These are phyloP conservation scores for Conidiobolus incongruus DNA, from an alignment of 371 early-diverging fungal genomes.

Conservation along the genomic window DNA sequence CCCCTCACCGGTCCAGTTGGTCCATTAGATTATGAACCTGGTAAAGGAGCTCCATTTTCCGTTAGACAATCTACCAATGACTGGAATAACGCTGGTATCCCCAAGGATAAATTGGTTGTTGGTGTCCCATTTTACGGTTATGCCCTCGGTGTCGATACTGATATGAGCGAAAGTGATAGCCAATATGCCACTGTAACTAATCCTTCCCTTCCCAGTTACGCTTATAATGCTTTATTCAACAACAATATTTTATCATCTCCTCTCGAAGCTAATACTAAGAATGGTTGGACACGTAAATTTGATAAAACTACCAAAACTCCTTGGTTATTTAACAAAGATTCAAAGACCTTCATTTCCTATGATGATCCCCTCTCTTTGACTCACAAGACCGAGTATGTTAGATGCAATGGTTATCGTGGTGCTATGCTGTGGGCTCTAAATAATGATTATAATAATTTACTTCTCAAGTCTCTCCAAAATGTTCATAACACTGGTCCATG, in stretches of 20 bases:
- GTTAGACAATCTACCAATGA: slow-evolving; percentile 11
- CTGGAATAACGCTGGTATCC: slow-evolving; percentile 30
- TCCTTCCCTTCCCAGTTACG: background rate
- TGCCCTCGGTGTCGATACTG: slow-evolving; percentile 2
- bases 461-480: background rate
- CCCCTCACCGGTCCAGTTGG: slow-evolving; percentile 23
- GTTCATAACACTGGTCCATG: background rate
- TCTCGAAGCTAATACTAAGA: slow-evolving; percentile 31
- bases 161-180: slow-evolving; percentile 6
- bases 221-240: background rate
- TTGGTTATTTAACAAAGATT: slow-evolving; percentile 32
- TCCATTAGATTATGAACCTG: background rate
- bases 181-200: background rate
- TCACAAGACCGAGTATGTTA: slow-evolving; percentile 11
- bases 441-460: slow-evolving; percentile 7
- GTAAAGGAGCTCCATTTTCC: slow-evolving; percentile 24
- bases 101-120: slow-evolving; percentile 25
- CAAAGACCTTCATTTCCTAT: slow-evolving; percentile 20
- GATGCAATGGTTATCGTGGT: slow-evolving; percentile 28
- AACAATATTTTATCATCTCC: slow-evolving; percentile 17
- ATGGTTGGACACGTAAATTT: slow-evolving; percentile 26
- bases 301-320: slow-evolving; percentile 33
- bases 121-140: slow-evolving; percentile 24
- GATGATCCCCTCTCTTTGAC: slow-evolving; percentile 29
- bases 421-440: slow-evolving; percentile 32